Conservation (phyloP, 2,329 filamentous ascomycete species). For the Aspergillus ochraceus region DNA sequence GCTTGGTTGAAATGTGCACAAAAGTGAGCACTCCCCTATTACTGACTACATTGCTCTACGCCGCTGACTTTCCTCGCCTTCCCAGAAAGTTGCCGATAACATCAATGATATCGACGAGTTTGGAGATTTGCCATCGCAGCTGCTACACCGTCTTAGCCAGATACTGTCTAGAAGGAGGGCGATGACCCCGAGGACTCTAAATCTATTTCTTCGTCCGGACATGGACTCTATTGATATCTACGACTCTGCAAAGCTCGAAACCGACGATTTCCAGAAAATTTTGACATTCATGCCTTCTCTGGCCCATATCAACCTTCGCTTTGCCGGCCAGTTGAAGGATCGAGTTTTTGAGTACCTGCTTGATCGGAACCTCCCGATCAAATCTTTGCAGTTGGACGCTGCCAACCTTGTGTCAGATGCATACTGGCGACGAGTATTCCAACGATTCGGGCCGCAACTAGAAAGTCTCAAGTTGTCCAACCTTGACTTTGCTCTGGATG, state of each 20-base stretch:
- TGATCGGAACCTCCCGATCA: conserved; percentile 67
- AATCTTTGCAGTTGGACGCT: conserved; percentile 75
- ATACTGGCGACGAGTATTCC: conserved; percentile 72
- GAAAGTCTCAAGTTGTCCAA: conserved; percentile 75
- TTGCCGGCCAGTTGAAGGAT: conserved; percentile 91
- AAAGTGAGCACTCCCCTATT: conserved; percentile 38
- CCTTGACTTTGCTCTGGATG: conserved; percentile 78
- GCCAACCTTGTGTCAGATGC: conserved; percentile 78
- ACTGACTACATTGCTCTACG: neutral
- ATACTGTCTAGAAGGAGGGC: conserved; percentile 65
- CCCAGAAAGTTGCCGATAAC: conserved; percentile 60
- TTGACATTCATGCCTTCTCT: conserved; percentile 73
- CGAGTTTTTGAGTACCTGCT: conserved; percentile 77
- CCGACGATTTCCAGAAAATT: conserved; percentile 76
- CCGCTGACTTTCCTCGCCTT: conserved; percentile 17
- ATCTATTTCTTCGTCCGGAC: conserved; percentile 53
- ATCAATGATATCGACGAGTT: conserved; percentile 65
- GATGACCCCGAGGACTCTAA: conserved; percentile 49
- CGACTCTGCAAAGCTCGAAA: conserved; percentile 65
- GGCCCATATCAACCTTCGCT: conserved; percentile 71
- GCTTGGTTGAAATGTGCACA: conserved; percentile 57
- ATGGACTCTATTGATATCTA: conserved; percentile 59
- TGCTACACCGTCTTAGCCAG: conserved; percentile 60
- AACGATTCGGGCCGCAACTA: conserved; percentile 63
- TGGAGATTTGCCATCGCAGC: conserved; percentile 59